These are phyloP conservation scores for Pestalotiopsis sp. DNA, from an alignment of 2,329 filamentous ascomycete species.

Conservation along the genomic window DNA sequence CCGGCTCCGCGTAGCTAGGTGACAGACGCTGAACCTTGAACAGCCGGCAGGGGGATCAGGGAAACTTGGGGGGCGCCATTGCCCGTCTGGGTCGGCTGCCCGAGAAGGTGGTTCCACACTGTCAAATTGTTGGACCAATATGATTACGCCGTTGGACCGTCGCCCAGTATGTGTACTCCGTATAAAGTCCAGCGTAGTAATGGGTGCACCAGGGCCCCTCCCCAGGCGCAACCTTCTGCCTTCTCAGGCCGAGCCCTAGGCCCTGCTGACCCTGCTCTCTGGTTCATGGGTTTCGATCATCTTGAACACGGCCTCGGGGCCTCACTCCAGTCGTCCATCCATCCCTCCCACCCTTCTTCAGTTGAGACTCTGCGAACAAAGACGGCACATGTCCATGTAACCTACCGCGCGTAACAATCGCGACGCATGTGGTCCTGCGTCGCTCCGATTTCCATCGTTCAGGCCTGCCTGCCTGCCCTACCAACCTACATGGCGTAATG, in stretches of 20 bases:
- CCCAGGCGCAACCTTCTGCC: not conserved
- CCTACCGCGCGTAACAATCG: not conserved
- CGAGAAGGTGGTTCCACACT: conserved; percentile 8
- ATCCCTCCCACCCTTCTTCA: not conserved
- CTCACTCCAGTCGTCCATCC: not conserved
- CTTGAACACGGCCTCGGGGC: not conserved
- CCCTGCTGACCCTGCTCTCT: not conserved
- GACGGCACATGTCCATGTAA: not conserved
- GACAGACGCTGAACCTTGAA: not conserved
- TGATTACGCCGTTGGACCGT: conserved; percentile 1
- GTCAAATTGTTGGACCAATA: not conserved
- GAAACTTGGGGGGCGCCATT: not conserved
- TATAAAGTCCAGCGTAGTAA: not conserved
- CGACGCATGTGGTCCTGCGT: not conserved
- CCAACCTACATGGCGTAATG: not conserved
- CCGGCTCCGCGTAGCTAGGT: not conserved
- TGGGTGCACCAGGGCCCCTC: not conserved
- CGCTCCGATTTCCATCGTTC: not conserved
- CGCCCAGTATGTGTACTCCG: not conserved
- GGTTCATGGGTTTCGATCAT: not conserved
- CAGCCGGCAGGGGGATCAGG: not conserved
- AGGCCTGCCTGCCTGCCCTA: not conserved
- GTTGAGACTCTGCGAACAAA: not conserved
- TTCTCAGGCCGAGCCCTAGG: not conserved
- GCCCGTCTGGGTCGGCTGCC: conserved; percentile 14